A percentile compares a stretch with the other conserved stretches of the same genome.
Evolutionary conservation across 1,139 yeast species (phyloP).

Genomic region (Eremothecium cymbalariae): DNA sequence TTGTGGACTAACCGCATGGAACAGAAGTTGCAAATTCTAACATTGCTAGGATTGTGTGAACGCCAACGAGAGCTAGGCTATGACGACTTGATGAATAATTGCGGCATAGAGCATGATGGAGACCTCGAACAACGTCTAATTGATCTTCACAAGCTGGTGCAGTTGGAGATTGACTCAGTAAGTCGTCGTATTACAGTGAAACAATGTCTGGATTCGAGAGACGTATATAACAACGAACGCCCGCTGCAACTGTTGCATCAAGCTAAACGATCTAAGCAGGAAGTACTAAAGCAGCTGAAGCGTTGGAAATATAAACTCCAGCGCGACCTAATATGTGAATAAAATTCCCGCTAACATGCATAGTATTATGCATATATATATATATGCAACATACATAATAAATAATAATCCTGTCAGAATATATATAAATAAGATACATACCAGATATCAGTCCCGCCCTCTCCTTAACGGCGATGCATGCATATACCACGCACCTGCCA

Average conservation of each 20-base stretch:
- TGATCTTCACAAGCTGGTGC: constrained; percentile 16
- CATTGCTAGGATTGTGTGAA: constrained; percentile 19
- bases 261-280: constrained; percentile 2
- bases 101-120: constrained; percentile 12
- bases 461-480: background rate
- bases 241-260: constrained; percentile 11
- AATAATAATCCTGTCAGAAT: background rate
- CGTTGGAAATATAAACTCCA: constrained; percentile 9
- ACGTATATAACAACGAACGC: constrained; percentile 24
- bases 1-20: constrained; percentile 12
- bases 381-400: constrained; percentile 1
- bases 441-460: background rate
- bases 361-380: background rate
- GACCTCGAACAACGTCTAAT: constrained; percentile 20
- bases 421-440: no score
- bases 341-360: background rate
- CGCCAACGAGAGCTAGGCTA: constrained; percentile 14
- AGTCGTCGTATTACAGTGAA: constrained; percentile 12
- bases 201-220: constrained; percentile 20
- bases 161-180: constrained; percentile 22
- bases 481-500: background rate
- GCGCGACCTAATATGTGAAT: background rate
- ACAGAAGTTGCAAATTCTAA: constrained; percentile 19
- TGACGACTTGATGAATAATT: constrained; percentile 11
- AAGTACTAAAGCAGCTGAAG: constrained; percentile 6